Base-by-base conservation (phyloP, 371 early-diverging fungal genomes). In the Mucor circinelloides region DNA sequence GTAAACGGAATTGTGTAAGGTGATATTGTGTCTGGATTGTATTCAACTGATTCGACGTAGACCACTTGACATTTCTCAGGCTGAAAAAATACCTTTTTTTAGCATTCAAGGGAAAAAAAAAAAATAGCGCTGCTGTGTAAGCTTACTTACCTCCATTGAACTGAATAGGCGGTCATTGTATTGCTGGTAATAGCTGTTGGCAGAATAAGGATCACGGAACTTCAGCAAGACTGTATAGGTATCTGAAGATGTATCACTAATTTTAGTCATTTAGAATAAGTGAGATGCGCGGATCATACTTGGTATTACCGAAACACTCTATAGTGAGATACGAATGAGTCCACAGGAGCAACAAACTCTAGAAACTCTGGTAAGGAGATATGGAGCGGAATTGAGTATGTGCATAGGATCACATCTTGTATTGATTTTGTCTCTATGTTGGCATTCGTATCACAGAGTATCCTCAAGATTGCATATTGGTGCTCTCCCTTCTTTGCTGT, bases 341-440 rank as follows among this genome's bases (percentile, higher is more conserved):
- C 84, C 6, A 82, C 82, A 27, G 91, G 85, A 0, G 90, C 93
- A 8, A 94, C 85, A 78, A 95, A 95, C 12, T 84, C 82, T 27
- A 97, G 71, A 69, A 97, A 91, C 72, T 96, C 97, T 6, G 91
- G 87, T 13, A 95, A 85, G 1, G 94, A 89, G 83, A 94, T 88
- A 78, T 91, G 91, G 4, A 88, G 79, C 0, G 97, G 97, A 2
- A 96, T 93, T 19, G 90, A 91, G 12, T 94, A 78, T 3, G 95
- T 88, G 57, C 89, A 89, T 9, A 95, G 75, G 4, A 90, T 44
- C 38, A 15, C 38, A 58, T 4, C 30, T 12, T 44, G 36, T 58
- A 21, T 57, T 36, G 5, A 27, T 40, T 21, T n/a, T 6, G 66
- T 15, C 58, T 54, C 30, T 54, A 3, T 54, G 3, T 0, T 28